A percentile compares a stretch with the other conserved stretches of the same genome.
Conservation (phyloP, 1,284 basidiomycete genomes). For the Tilletia setariae region DNA sequence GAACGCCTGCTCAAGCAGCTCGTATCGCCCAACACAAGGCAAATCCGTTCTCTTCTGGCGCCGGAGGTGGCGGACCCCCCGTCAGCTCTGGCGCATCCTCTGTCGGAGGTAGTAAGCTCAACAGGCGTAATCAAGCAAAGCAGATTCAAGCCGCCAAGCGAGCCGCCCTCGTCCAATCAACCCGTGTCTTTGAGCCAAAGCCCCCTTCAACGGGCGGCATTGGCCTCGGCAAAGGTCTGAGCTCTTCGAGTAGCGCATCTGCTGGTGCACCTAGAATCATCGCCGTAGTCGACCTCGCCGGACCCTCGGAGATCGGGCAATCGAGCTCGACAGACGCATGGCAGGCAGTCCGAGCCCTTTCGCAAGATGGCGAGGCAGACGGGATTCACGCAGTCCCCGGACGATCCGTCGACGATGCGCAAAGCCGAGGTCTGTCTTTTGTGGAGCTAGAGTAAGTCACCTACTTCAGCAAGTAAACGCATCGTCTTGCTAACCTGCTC, state of each 20-base stretch:
- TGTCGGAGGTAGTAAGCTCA: constrained; percentile 41
- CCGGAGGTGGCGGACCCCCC: constrained; percentile 31
- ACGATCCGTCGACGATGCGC: constrained; percentile 37
- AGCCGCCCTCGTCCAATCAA: constrained; percentile 42
- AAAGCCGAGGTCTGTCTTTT: constrained; percentile 23
- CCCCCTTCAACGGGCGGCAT: constrained; percentile 9
- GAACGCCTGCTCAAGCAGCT: constrained; percentile 15
- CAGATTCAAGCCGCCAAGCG: constrained; percentile 45
- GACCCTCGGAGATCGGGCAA: constrained; percentile 56
- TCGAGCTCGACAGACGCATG: constrained; percentile 57
- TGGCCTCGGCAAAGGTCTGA: constrained; percentile 60
- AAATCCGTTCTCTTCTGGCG: constrained; percentile 20
- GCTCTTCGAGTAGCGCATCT: constrained; percentile 21
- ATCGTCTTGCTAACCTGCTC: too few species aligned
- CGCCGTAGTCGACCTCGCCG: constrained; percentile 69
- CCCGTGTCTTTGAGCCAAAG: constrained; percentile 33
- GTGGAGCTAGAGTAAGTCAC: constrained; percentile 36
- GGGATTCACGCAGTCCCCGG: constrained; percentile 42
- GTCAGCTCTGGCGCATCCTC: constrained; percentile 34
- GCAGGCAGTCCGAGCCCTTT: constrained; percentile 64
- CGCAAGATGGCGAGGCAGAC: constrained; percentile 65
- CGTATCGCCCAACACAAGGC: constrained; percentile 14
- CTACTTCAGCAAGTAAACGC: not conserved
- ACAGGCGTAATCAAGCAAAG: constrained; percentile 46
- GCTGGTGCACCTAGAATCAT: constrained; percentile 77